A percentile compares a stretch with the other conserved stretches of the same genome.
These are phyloP conservation scores for Grigorovia humatica DNA, from an alignment of 805 yeast species.

Conservation along the genomic window DNA sequence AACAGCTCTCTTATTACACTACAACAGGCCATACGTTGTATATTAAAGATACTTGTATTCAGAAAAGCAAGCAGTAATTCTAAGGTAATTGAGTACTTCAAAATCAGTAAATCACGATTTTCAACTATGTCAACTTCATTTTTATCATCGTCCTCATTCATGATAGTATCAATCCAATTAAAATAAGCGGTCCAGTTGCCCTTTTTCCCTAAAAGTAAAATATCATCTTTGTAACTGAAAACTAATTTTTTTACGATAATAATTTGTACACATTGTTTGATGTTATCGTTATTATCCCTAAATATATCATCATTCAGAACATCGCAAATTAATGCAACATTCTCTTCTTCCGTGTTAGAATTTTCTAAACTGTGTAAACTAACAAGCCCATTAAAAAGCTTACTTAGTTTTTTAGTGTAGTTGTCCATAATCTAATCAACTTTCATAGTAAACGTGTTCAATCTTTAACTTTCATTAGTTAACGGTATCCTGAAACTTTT, in stretches of 20 bases:
- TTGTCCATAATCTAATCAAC: neutral
- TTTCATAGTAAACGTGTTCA: neutral
- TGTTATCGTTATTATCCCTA: neutral
- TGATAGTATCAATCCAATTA: neutral
- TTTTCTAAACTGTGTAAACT: neutral
- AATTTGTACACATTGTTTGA: neutral
- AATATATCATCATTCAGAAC: neutral
- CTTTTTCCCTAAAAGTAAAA: constrained; percentile 7
- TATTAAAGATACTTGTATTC: constrained; percentile 17
- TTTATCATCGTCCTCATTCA: neutral
- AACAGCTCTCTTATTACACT: neutral
- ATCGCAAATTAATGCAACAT: neutral
- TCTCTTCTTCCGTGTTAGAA: neutral
- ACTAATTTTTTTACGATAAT: neutral
- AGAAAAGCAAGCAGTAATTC: constrained; percentile 19
- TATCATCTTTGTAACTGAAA: constrained; percentile 7
- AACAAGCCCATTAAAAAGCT: neutral
- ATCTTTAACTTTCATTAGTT: neutral
- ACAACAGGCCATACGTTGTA: constrained; percentile 9
- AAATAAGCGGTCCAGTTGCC: constrained; percentile 11
- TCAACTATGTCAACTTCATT: neutral
- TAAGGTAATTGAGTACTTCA: neutral
- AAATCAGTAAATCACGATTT: no score
- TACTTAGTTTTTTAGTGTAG: neutral
- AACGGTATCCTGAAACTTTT: neutral